Evolutionary conservation across 2,329 filamentous ascomycete species (phyloP).

Genomic region (Hysterium pulicare): DNA sequence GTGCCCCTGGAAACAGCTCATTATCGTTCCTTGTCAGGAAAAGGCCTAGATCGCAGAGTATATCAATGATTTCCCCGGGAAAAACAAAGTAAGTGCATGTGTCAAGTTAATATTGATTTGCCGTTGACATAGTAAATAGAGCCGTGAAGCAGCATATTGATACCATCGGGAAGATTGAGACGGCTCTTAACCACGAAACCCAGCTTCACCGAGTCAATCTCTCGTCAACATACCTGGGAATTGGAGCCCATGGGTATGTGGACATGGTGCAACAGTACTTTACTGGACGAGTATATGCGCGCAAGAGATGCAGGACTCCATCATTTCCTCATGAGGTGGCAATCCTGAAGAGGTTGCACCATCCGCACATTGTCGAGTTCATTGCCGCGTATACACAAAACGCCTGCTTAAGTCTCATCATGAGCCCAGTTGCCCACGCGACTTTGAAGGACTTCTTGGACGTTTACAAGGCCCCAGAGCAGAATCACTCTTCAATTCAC

Average conservation of each 20-base stretch:
- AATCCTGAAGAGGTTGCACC: slow-evolving; percentile 7
- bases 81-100: too few species aligned
- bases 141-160: too few species aligned
- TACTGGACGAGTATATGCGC: slow-evolving; percentile 8
- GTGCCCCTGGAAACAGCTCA: too few species aligned
- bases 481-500: slow-evolving; percentile 1
- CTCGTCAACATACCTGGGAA: too few species aligned
- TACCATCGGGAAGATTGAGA: too few species aligned
- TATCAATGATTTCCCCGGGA: too few species aligned
- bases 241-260: slow-evolving; percentile 10
- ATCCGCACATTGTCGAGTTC: slow-evolving; percentile 12
- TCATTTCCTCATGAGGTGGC: slow-evolving; percentile 7
- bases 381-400: slow-evolving; percentile 9
- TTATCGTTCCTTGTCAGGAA: too few species aligned
- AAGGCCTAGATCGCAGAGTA: too few species aligned
- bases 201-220: not conserved
- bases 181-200: not conserved
- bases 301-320: slow-evolving; percentile 6
- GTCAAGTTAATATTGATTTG: too few species aligned
- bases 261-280: slow-evolving; percentile 8
- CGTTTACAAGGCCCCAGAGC: not conserved
- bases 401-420: slow-evolving; percentile 7
- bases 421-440: slow-evolving; percentile 9
- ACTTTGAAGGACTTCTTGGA: slow-evolving; percentile 8
- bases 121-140: too few species aligned